Base-by-base conservation (phyloP, 345 rosid species). In the Lumnitzera littorea region DNA sequence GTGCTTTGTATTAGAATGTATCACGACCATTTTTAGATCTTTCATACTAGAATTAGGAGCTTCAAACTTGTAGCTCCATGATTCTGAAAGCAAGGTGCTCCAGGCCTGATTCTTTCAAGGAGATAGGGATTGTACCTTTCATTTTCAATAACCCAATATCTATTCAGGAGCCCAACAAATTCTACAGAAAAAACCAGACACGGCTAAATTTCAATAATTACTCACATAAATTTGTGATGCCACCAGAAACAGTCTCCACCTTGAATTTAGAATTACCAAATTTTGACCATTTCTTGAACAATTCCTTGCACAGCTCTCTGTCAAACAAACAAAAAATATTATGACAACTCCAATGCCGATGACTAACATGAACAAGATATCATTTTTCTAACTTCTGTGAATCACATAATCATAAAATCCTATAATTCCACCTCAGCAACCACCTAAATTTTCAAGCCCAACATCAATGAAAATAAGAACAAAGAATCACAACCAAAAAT, bases 221-320 rank as follows among this genome's bases (percentile, higher is more conserved):
- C 96, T 82, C 61, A 94, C 99, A 72, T 13, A 94, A 78, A 78
- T 94, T 94, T 6, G 96, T 94, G 74, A 94, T 90, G 75, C 99
- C 99, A 15, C 99, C 97, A 15, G 99, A 81, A 17, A 94, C 86
- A 11, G 82, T 88, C 71, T 84, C 78, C 1, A 88, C 89, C 2
- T 76, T 70, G 71, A 94, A 94, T 51, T 78, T 61, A 57, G 87
- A 86, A 72, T 82, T 78, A 8, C 86, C 87, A 63, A 84, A 62
- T 13, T 75, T 72, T 31, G 87, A 71, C 99, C 99, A 94, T 63
- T 79, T 71, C 71, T 69, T 68, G 76, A 90, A 90, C 77, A 94
- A 76, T 78, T 90, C 96, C 79, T 88, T 94, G 71, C 91, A 90
- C 53, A 90, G 62, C 60, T 62, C 80, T 75, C 96, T 92, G 78